phyloP scores from a whole-genome alignment of 1,284 basidiomycete genomes.

The Baeospora myosura region DNA sequence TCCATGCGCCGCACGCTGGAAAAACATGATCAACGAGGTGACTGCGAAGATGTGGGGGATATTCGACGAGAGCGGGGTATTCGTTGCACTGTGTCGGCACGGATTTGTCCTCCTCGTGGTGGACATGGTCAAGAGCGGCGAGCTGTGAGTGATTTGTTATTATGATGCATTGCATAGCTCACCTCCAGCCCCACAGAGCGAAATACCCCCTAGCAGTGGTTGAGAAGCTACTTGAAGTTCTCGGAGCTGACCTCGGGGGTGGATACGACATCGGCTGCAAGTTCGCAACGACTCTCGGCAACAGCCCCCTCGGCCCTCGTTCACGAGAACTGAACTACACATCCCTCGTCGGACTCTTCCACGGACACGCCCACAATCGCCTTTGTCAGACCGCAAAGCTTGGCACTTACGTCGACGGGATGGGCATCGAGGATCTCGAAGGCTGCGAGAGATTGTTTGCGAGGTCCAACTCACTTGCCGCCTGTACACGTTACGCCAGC shows the following conservation, averaged over 20 bases:
- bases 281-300: slow-evolving; percentile 5
- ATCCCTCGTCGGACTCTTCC: slow-evolving; percentile 14
- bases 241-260: neutral
- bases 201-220: slow-evolving; percentile 11
- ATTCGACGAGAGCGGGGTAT: slow-evolving; percentile 22
- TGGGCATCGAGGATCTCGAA: slow-evolving; percentile 20
- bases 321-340: slow-evolving; percentile 15
- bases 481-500: slow-evolving; percentile 13
- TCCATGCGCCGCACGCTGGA: neutral
- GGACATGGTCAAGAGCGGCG: slow-evolving; percentile 24
- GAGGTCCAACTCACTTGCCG: slow-evolving; percentile 17
- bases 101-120: slow-evolving; percentile 15
- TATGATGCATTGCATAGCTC: neutral
- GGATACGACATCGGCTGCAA: slow-evolving; percentile 15
- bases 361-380: slow-evolving; percentile 19
- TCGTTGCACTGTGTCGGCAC: slow-evolving; percentile 21
- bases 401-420: slow-evolving; percentile 12
- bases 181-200: neutral
- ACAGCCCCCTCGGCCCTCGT: slow-evolving; percentile 4
- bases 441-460: slow-evolving; percentile 19
- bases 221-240: slow-evolving; percentile 1
- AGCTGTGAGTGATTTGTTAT: slow-evolving; percentile 17
- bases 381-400: slow-evolving; percentile 17
- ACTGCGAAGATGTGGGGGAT: slow-evolving; percentile 16
- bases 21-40: slow-evolving; percentile 4